Base-by-base conservation (phyloP, 1,139 yeast species). In the Sugiyamaella grinbergsii region DNA sequence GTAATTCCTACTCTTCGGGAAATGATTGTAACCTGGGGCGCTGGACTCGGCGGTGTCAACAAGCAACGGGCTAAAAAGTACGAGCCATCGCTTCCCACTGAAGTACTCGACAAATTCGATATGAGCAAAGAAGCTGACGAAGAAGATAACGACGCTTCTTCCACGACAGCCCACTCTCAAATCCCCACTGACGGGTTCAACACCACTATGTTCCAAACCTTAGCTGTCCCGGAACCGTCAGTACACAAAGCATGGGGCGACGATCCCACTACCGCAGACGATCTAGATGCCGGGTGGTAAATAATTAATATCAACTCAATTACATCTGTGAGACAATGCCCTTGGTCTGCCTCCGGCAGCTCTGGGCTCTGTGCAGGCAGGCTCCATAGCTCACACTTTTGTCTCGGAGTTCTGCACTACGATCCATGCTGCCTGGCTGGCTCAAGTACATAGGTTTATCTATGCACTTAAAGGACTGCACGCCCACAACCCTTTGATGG, bases 1-100 rank as follows among this genome's bases (percentile, higher is more conserved):
- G 59, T 60, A 26, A 57, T 70, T n/a, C 78, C 78, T 0, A 63
- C 69, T 1, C 54, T 67, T 19, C 58, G 67, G 2, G 77, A 74
- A 50, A 67, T 71, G 71, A 62, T 71, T 39, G 59, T 65, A 20
- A 65, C 68, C 20, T 74, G 76, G 74, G 77, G 77, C 8, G 69
- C 73, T 13, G 74, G 73, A 1, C 58, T 70, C 7, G 72, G 73
- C 4, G 74, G 74, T 8, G 64, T 67, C 2, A 62, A 70, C 33
- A 58, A 59, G 16, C 59, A 60, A 23, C 58, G 67, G n/a, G 73
- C 72, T 5, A 64, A 66, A 16, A 62, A 62, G 47, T 66, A 70
- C 44, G 70, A 69, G 51, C 77, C 77, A 1, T 52, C 67, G 5
- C 58, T 72, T 2, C 72, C 76, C 1, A 62, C 66, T 6, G 76